Evolutionary conservation across 768 basidiomycete species (phyloP).

Genomic region (Porpolomopsis calyptriformis): DNA sequence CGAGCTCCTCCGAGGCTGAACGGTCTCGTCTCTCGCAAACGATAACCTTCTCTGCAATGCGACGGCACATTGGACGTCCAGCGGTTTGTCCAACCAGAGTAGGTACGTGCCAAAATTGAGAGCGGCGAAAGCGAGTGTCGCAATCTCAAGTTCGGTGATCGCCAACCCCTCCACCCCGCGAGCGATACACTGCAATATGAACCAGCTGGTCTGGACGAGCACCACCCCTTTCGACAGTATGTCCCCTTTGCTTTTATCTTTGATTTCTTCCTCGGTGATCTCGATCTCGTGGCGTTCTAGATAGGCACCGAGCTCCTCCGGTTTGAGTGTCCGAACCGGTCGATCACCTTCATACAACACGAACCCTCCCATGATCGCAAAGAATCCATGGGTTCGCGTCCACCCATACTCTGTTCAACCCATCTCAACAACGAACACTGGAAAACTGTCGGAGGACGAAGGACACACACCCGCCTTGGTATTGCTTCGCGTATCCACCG

Average conservation of each 20-base stretch:
- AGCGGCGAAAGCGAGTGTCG: no score
- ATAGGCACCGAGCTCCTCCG: not conserved
- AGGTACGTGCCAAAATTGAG: no score
- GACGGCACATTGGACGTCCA: slow-evolving; percentile 15
- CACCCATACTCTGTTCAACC: not conserved
- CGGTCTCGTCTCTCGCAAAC: not conserved
- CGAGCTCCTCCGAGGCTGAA: not conserved
- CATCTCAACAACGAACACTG: not conserved
- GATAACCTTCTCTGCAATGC: not conserved
- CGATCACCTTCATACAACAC: not conserved
- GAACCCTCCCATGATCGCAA: slow-evolving; percentile 5
- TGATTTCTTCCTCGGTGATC: no score
- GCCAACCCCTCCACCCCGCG: slow-evolving; percentile 14
- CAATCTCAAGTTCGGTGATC: no score
- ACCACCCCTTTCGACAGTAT: no score
- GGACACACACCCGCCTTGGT: not conserved
- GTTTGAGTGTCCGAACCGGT: not conserved
- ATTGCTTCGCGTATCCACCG: not conserved
- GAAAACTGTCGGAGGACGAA: not conserved
- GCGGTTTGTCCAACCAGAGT: slow-evolving; percentile 31
- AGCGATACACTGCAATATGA: slow-evolving; percentile 20
- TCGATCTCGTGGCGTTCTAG: no score
- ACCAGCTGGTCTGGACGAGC: no score
- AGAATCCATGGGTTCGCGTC: slow-evolving; percentile 7
- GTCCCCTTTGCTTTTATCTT: no score